Conservation (phyloP, 2,329 filamentous ascomycete genomes). For the Epicoccum sorghinum region DNA sequence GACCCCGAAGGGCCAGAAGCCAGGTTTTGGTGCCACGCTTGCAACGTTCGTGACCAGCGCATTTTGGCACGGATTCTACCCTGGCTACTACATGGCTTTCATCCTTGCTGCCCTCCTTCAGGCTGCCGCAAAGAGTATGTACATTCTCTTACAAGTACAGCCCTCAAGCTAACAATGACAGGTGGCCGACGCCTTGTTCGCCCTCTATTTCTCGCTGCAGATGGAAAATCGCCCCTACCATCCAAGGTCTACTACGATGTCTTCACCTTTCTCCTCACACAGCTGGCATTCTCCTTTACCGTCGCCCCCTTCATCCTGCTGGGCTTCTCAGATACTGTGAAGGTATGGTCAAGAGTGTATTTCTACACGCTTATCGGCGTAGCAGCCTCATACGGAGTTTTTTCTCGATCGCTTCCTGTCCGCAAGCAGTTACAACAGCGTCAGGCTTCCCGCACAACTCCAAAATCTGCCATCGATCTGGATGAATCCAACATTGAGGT, state of each 20-base stretch:
- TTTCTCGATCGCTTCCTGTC: constrained; percentile 77
- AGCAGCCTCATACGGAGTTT: constrained; percentile 70
- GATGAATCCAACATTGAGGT: constrained; percentile 36
- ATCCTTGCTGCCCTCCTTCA: constrained; percentile 89
- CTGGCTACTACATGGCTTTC: constrained; percentile 93
- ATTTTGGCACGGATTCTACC: constrained; percentile 98
- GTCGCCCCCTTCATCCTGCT: constrained; percentile 87
- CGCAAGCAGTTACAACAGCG: constrained; percentile 49
- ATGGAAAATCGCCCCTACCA: constrained; percentile 62
- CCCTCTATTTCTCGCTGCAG: constrained; percentile 87
- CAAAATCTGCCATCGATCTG: constrained; percentile 28
- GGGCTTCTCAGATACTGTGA: constrained; percentile 70
- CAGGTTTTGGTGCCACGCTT: constrained; percentile 91
- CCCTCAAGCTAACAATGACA: constrained; percentile 46
- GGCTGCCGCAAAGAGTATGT: constrained; percentile 89
- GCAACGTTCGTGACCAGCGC: constrained; percentile 94
- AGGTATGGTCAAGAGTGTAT: constrained; percentile 84
- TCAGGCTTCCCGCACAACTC: constrained; percentile 29
- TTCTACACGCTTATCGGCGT: constrained; percentile 82
- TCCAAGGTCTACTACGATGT: constrained; percentile 88
- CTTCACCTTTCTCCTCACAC: constrained; percentile 75
- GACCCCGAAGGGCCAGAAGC: constrained; percentile 93
- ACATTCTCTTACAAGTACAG: too few species aligned
- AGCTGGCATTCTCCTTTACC: constrained; percentile 81
- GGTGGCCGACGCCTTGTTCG: constrained; percentile 88